phyloP scores from a whole-genome alignment of 1,284 basidiomycete species.

The Pyrrhoderma lamaoense region DNA sequence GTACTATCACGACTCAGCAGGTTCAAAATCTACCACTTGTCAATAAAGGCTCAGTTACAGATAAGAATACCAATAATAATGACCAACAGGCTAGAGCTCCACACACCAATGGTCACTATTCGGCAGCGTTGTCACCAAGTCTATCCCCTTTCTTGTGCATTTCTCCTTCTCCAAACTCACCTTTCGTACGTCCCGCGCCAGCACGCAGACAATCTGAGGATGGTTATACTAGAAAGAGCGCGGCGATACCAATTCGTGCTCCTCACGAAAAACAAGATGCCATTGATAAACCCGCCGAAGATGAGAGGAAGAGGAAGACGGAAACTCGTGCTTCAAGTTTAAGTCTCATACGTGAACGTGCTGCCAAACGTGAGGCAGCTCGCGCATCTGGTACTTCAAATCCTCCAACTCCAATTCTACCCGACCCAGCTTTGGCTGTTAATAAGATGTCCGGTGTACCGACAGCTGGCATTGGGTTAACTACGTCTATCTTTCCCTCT shows the following conservation, averaged over 20 bases:
- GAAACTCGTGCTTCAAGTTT: constrained; percentile 13
- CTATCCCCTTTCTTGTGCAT: constrained; percentile 4
- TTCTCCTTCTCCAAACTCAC: constrained; percentile 11
- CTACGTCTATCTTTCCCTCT: not conserved
- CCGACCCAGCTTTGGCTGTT: not conserved
- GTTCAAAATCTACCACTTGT: not conserved
- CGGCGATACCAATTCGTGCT: not conserved
- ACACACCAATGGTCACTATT: not conserved
- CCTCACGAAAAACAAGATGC: not conserved
- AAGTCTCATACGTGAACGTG: constrained; percentile 12
- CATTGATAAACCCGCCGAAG: not conserved
- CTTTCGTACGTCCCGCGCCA: constrained; percentile 9
- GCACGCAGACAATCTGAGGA: constrained; percentile 4
- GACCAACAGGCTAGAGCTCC: not conserved
- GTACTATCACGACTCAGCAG: no score
- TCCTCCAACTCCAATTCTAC: not conserved
- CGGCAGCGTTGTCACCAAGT: not conserved
- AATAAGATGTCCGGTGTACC: no score
- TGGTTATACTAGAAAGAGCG: not conserved
- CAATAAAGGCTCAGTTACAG: not conserved
- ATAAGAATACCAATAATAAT: not conserved
- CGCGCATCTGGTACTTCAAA: not conserved
- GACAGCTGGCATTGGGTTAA: no score
- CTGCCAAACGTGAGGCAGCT: not conserved
- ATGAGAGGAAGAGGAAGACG: constrained; percentile 2